Conservation (phyloP, 345 rosid genomes). For the Euphorbia peplus region DNA sequence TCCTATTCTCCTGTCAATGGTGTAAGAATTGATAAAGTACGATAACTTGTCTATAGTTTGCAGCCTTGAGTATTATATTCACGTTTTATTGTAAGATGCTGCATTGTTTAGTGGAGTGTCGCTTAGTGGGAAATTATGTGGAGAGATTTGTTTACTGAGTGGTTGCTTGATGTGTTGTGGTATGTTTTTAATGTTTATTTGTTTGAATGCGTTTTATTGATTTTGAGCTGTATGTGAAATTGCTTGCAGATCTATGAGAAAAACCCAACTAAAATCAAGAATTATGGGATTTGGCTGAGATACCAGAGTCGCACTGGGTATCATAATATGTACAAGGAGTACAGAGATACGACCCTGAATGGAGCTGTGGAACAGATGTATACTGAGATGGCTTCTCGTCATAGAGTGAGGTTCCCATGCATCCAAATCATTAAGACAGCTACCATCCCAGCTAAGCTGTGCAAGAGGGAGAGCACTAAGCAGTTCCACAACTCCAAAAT, state of each 20-base stretch:
- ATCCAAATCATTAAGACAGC: conserved; percentile 67
- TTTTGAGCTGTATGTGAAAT: neutral
- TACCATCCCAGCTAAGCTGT: conserved; percentile 52
- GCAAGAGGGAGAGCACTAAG: conserved; percentile 67
- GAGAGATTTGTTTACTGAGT: neutral
- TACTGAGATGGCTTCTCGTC: conserved; percentile 62
- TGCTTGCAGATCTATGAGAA: conserved; percentile 49
- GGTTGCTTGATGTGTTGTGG: neutral
- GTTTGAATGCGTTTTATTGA: neutral
- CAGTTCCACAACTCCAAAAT: conserved; percentile 59
- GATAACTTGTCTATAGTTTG: no score
- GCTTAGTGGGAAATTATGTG: no score
- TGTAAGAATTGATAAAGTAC: no score
- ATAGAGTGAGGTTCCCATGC: conserved; percentile 60
- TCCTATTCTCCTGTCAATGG: no score
- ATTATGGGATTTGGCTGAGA: conserved; percentile 54
- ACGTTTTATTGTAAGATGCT: no score
- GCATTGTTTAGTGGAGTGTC: no score
- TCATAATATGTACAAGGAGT: no score
- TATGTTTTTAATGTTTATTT: no score
- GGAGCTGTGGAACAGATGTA: conserved; percentile 67
- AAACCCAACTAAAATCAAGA: conserved; percentile 55
- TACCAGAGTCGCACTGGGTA: conserved; percentile 60
- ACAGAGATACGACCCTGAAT: conserved; percentile 50
- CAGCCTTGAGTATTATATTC: no score